A percentile compares a stretch with the other conserved stretches of the same genome.
Conservation (phyloP, 202 grass and related monocot species). For the Bolboschoenoplectus hybrid region DNA sequence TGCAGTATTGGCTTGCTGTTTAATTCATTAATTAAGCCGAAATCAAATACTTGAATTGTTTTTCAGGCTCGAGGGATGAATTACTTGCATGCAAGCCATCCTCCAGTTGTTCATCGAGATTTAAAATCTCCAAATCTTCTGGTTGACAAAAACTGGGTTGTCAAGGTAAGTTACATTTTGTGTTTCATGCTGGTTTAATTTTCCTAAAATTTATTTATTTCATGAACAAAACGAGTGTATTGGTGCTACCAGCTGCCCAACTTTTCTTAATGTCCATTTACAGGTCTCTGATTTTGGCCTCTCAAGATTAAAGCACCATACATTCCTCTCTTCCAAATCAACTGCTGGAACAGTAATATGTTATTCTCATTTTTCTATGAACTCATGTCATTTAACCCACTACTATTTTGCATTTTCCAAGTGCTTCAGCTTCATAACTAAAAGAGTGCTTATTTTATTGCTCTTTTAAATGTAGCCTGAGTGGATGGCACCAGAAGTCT, state of each 20-base stretch:
- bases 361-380: conserved; percentile 34
- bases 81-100: conserved; percentile 92
- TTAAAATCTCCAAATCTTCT: conserved; percentile 98
- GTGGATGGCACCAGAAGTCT: conserved; percentile 98
- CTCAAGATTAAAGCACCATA: conserved; percentile 98
- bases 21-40: not conserved
- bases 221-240: conserved; percentile 12
- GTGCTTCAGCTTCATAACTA: conserved; percentile 19
- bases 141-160: conserved; percentile 99
- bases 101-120: conserved; percentile 97
- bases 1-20: not conserved
- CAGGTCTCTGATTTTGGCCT: conserved; percentile 99
- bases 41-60: conserved; percentile 37
- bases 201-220: conserved; percentile 6
- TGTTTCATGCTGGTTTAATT: not conserved
- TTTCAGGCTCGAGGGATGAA: conserved; percentile 98
- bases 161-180: conserved; percentile 63
- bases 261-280: not conserved
- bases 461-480: conserved; percentile 74
- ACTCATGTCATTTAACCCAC: conserved; percentile 18
- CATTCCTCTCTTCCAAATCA: conserved; percentile 95
- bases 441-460: conserved; percentile 23
- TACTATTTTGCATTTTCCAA: conserved; percentile 31
- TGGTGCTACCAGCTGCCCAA: not conserved
- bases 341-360: conserved; percentile 89